These are phyloP conservation scores for Blastomyces gilchristii DNA, from an alignment of 2,329 filamentous ascomycete genomes.

Conservation along the genomic window DNA sequence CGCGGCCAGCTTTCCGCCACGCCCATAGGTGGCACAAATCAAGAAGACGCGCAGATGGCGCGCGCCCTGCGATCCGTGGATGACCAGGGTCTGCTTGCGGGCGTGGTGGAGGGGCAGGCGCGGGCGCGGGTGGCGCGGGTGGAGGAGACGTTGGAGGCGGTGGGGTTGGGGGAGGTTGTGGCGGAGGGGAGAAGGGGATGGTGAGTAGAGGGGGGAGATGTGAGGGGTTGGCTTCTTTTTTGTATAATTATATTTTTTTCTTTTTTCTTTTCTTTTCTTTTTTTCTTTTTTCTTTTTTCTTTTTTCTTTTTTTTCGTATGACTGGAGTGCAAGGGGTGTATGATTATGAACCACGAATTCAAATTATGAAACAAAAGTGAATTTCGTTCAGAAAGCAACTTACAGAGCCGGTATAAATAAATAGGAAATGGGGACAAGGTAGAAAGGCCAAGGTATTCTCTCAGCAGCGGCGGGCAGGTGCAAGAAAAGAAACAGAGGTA, in stretches of 20 bases:
- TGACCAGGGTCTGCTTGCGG: background rate
- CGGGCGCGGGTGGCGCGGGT: background rate
- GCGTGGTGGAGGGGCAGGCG: background rate
- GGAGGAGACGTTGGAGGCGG: background rate
- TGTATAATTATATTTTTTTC: background rate
- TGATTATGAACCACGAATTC: background rate
- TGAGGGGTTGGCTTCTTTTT: background rate
- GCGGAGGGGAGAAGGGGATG: background rate
- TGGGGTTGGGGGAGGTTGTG: constrained; percentile 1
- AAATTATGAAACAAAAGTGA: background rate
- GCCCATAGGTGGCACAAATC: background rate
- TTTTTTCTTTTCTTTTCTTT: no score
- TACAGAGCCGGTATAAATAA: background rate
- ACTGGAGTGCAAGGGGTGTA: background rate
- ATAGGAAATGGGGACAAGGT: background rate
- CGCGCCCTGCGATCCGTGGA: background rate
- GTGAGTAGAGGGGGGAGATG: background rate
- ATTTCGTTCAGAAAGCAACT: constrained; percentile 2
- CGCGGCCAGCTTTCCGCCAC: background rate
- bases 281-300: no score
- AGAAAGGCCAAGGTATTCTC: background rate
- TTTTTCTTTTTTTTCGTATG: no score
- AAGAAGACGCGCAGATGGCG: background rate
- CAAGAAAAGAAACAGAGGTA: background rate
- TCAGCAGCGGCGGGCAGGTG: background rate